Conservation (phyloP, 306 rosid genomes). For the Vigna unguiculata region DNA sequence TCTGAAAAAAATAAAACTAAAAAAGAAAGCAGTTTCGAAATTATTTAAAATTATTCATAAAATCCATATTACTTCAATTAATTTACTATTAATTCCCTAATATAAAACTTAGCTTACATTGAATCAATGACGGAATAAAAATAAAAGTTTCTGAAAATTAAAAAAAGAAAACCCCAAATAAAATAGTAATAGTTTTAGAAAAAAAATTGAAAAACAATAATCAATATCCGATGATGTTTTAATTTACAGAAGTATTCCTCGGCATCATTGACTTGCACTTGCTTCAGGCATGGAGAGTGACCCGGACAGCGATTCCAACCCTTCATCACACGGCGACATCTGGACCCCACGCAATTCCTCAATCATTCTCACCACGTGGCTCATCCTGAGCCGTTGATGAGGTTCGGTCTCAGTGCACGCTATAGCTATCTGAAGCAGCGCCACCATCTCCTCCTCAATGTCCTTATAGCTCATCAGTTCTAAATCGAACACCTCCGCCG, state of each 20-base stretch:
- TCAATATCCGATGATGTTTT: not conserved
- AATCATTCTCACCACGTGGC: constrained; percentile 83
- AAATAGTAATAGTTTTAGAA: too few species aligned
- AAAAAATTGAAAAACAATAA: too few species aligned
- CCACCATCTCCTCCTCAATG: constrained; percentile 95
- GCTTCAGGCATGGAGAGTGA: constrained; percentile 68
- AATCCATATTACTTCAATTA: not conserved
- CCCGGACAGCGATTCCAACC: constrained; percentile 59
- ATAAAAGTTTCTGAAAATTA: not conserved
- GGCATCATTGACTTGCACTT: constrained; percentile 21
- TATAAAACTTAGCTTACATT: not conserved
- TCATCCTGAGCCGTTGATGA: constrained; percentile 81
- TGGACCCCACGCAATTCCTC: constrained; percentile 76
- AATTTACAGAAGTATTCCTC: constrained; percentile 35
- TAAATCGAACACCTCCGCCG: constrained; percentile 92
- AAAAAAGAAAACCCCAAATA: not conserved
- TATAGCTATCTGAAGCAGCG: constrained; percentile 73
- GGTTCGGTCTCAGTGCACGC: constrained; percentile 61
- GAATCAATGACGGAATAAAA: too few species aligned
- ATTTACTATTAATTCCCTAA: not conserved
- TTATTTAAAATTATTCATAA: too few species aligned
- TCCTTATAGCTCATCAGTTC: constrained; percentile 93
- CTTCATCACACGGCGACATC: constrained; percentile 60
- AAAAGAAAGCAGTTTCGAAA: too few species aligned
- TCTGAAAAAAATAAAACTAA: too few species aligned